Evolutionary conservation across 768 basidiomycete genomes (phyloP).

Genomic region (Boletus tomentosulus): DNA sequence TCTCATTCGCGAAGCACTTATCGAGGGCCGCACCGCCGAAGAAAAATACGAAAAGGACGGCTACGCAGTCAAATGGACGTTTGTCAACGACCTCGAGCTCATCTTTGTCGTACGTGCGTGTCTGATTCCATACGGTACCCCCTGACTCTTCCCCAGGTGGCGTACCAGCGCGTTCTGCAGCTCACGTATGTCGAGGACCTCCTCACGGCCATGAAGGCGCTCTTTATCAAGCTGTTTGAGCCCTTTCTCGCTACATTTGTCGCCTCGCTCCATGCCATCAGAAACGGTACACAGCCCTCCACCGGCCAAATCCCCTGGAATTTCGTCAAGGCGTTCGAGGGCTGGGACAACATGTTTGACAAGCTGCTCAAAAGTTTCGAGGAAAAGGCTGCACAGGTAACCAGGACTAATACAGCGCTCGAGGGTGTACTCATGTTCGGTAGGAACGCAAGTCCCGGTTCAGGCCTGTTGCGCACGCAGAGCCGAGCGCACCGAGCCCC

Average conservation of each 20-base stretch:
- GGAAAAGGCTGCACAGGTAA: conserved; percentile 66
- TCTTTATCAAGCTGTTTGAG: conserved; percentile 85
- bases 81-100: conserved; percentile 91
- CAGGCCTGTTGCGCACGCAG: conserved; percentile 35
- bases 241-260: conserved; percentile 82
- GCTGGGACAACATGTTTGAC: conserved; percentile 82
- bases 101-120: conserved; percentile 82
- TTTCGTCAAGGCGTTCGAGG: conserved; percentile 64
- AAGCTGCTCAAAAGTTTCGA: conserved; percentile 70
- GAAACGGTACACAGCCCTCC: conserved; percentile 37
- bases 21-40: conserved; percentile 81
- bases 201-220: conserved; percentile 68
- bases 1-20: conserved; percentile 85
- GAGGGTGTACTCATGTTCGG: not conserved
- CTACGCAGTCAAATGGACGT: conserved; percentile 91
- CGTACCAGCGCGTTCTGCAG: conserved; percentile 94
- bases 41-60: conserved; percentile 92
- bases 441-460: conserved; percentile 74
- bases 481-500: conserved; percentile 37
- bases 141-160: conserved; percentile 53
- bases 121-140: not conserved
- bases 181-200: conserved; percentile 92
- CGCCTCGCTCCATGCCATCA: conserved; percentile 70
- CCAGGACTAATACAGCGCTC: conserved; percentile 2
- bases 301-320: conserved; percentile 51